Percentiles rank a stretch among this genome's conserved stretches.
These are phyloP conservation scores for Kluyveromyces sp. DNA, from an alignment of 1,139 yeast species.

Conservation along the genomic window DNA sequence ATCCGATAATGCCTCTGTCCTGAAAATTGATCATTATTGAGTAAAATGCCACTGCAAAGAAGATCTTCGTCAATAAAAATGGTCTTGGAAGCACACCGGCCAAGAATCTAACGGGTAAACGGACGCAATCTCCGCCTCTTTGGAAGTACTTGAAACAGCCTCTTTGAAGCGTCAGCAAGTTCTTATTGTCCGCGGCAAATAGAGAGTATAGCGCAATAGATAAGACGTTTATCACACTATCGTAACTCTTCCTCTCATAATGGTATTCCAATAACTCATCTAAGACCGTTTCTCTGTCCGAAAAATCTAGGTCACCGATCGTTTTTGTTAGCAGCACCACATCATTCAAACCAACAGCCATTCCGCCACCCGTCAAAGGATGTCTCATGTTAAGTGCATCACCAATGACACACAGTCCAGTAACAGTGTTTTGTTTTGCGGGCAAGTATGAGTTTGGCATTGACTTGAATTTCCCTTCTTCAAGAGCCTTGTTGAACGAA, in stretches of 20 bases:
- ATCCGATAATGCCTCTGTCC: slow-evolving; percentile 57
- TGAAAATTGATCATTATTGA: slow-evolving; percentile 64
- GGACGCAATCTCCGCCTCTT: slow-evolving; percentile 74
- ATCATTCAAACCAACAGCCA: slow-evolving; percentile 95
- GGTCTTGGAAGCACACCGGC: slow-evolving; percentile 80
- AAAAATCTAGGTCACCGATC: slow-evolving; percentile 48
- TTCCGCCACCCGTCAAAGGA: slow-evolving; percentile 98
- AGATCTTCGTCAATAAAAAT: slow-evolving; percentile 67
- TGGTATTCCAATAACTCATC: slow-evolving; percentile 62
- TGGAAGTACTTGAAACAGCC: slow-evolving; percentile 87
- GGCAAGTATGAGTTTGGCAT: slow-evolving; percentile 95
- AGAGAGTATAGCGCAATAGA: slow-evolving; percentile 85
- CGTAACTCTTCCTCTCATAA: slow-evolving; percentile 66
- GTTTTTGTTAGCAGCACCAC: slow-evolving; percentile 54
- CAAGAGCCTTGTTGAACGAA: slow-evolving; percentile 54
- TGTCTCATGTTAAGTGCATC: slow-evolving; percentile 97
- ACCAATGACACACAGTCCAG: slow-evolving; percentile 82
- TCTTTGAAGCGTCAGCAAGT: slow-evolving; percentile 62
- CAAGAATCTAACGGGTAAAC: slow-evolving; percentile 75
- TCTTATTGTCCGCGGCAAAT: slow-evolving; percentile 75
- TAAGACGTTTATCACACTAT: slow-evolving; percentile 80
- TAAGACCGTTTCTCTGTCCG: slow-evolving; percentile 48
- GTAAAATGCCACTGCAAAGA: slow-evolving; percentile 84
- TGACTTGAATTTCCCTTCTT: slow-evolving; percentile 51
- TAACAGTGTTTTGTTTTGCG: slow-evolving; percentile 56